phyloP scores from a whole-genome alignment of 2,329 filamentous ascomycete genomes.

The Alternaria sp. region DNA sequence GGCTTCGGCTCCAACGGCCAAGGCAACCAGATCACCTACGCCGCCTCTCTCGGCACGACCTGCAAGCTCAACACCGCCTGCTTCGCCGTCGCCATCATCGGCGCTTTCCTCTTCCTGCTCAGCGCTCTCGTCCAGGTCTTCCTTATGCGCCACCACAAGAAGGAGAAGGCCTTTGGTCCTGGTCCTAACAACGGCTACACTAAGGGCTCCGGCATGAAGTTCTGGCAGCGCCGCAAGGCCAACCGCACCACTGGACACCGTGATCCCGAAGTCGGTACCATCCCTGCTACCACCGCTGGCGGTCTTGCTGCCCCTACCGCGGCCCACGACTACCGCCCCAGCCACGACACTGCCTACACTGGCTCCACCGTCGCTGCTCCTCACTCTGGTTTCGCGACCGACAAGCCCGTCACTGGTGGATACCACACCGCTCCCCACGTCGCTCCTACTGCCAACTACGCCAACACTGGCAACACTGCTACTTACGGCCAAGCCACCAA shows the following conservation, averaged over 20 bases:
- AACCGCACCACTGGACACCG: slow-evolving; percentile 41
- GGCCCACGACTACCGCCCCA: slow-evolving; percentile 51
- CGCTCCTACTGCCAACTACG: slow-evolving; percentile 38
- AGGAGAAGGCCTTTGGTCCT: slow-evolving; percentile 76
- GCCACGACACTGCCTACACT: slow-evolving; percentile 59
- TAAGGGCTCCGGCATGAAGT: slow-evolving; percentile 62
- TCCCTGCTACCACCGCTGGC: slow-evolving; percentile 25
- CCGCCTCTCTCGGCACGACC: slow-evolving; percentile 62
- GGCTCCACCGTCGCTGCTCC: slow-evolving; percentile 57
- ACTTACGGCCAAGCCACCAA: slow-evolving; percentile 33
- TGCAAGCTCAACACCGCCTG: slow-evolving; percentile 80
- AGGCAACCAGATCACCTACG: slow-evolving; percentile 54
- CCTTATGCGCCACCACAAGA: slow-evolving; percentile 74
- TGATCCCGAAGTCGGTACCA: slow-evolving; percentile 56
- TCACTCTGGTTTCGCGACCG: slow-evolving; percentile 45
- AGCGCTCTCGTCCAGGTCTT: slow-evolving; percentile 74
- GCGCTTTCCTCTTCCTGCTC: slow-evolving; percentile 77
- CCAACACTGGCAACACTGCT: slow-evolving; percentile 45
- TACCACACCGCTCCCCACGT: slow-evolving; percentile 57
- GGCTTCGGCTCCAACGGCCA: slow-evolving; percentile 56
- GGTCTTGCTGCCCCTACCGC: slow-evolving; percentile 25
- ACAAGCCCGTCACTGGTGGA: slow-evolving; percentile 49
- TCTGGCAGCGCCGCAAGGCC: slow-evolving; percentile 53
- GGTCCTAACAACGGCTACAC: slow-evolving; percentile 74
- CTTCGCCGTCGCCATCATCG: slow-evolving; percentile 80